Evolutionary conservation across 331 rosid genomes (phyloP).

Genomic region (Telfairia occidentalis): DNA sequence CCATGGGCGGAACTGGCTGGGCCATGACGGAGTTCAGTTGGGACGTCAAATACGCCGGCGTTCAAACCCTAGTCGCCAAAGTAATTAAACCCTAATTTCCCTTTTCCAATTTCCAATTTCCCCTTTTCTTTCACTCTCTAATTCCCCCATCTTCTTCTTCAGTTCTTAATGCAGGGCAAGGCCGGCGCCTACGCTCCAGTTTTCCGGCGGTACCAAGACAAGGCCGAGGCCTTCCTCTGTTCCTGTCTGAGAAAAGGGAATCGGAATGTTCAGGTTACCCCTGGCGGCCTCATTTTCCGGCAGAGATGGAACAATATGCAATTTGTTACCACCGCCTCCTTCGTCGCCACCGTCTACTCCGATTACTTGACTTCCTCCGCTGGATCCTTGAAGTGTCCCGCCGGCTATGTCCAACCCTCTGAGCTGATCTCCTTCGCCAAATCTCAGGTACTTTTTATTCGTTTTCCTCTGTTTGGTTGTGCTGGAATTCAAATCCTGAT

Average conservation of each 20-base stretch:
- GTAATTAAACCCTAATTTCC: conserved; percentile 17
- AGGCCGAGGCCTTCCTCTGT: conserved; percentile 81
- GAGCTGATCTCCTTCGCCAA: conserved; percentile 65
- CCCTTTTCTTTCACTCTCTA: too few species aligned
- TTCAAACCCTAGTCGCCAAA: conserved; percentile 82
- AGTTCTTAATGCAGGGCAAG: conserved; percentile 87
- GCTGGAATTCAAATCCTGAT: too few species aligned
- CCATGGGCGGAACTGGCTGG: conserved; percentile 99
- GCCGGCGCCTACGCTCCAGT: conserved; percentile 57
- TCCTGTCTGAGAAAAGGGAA: conserved; percentile 61
- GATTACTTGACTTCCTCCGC: conserved; percentile 69
- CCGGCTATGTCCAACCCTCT: conserved; percentile 56
- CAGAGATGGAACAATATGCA: conserved; percentile 99
- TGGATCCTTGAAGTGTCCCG: conserved; percentile 37
- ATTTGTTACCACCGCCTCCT: conserved; percentile 87
- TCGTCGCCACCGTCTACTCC: conserved; percentile 75
- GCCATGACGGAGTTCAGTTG: conserved; percentile 85
- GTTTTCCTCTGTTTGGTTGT: not conserved
- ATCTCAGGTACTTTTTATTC: conserved; percentile 51
- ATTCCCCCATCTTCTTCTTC: not conserved
- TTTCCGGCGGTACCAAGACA: conserved; percentile 52
- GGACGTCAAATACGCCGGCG: conserved; percentile 95
- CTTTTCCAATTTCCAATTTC: not conserved
- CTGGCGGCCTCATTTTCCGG: conserved; percentile 82
- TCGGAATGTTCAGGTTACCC: conserved; percentile 68